Conservation (phyloP, 208 protist species). For the Borovskyia barvae region DNA sequence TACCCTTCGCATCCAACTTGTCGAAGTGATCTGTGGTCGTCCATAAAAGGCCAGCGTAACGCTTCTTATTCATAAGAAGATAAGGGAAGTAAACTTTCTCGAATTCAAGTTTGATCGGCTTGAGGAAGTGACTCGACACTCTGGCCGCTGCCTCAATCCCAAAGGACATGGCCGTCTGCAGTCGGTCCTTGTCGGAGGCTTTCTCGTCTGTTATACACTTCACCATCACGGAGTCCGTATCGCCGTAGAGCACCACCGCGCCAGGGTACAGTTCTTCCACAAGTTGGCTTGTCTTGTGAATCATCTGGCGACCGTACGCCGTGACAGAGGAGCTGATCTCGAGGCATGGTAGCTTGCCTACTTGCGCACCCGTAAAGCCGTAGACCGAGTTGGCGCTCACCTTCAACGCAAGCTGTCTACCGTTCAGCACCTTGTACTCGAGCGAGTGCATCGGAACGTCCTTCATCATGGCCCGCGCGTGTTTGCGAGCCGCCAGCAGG, state of each 20-base stretch:
- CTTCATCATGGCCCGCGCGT: constrained; percentile 83
- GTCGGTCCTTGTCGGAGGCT: constrained; percentile 57
- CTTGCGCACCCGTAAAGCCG: constrained; percentile 98
- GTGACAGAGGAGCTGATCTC: constrained; percentile 95
- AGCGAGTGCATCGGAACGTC: constrained; percentile 72
- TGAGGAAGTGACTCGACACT: constrained; percentile 77
- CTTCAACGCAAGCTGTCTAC: constrained; percentile 99
- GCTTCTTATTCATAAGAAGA: constrained; percentile 99
- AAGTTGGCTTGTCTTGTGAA: constrained; percentile 94
- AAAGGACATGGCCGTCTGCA: constrained; percentile 72
- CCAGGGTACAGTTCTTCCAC: constrained; percentile 97
- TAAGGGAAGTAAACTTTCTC: constrained; percentile 99
- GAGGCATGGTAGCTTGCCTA: constrained; percentile 98
- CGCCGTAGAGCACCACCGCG: constrained; percentile 98
- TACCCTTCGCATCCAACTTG: constrained; percentile 99
- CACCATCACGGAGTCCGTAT: constrained; percentile 99
- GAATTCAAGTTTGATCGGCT: constrained; percentile 99
- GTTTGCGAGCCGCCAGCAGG: constrained; percentile 73
- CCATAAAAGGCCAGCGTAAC: constrained; percentile 99
- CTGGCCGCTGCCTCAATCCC: constrained; percentile 92
- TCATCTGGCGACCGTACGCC: constrained; percentile 99
- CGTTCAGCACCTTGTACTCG: constrained; percentile 95
- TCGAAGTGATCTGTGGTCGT: constrained; percentile 96
- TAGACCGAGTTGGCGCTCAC: constrained; percentile 99
- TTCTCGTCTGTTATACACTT: constrained; percentile 68